Evolutionary conservation across 352 stramenopile species (phyloP), one percentile per base, ranked within the genome.

Genomic region (Phytophthora nicotianae): DNA sequence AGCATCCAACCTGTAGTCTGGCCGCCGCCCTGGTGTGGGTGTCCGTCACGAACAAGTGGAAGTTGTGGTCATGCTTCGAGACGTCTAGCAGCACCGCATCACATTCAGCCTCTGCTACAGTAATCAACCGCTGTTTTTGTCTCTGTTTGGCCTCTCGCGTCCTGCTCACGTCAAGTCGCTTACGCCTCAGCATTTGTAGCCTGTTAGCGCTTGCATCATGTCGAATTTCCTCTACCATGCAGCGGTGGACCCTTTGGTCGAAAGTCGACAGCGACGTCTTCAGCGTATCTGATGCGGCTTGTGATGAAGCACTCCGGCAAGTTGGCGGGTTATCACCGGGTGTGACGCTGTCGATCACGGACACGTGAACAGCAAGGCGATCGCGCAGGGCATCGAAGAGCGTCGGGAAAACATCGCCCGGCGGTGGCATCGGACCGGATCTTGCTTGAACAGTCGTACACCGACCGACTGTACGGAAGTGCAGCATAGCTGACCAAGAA

Each of bases 21-120:
- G 33, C 21, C 17, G 33, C 19, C 8, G 63, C 63, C 58, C 58
- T 68, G 33, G 14, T 19, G 23, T 72, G 46, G 17, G 57, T 72
- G 32, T 72, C 57, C 16, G 19, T 41, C 42, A 67, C 19, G 17
- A 60, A 72, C 6, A 59, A 60, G 40, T 59, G 19, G 51, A 72
- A 64, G 8, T 62, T 63, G 1, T 37, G 21, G 33, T 63, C 46
- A 26, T 68, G 38, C 14, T 24, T 21, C 26, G 24, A 42, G 13
- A 40, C 50, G 16, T 63, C 58, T 23, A 52, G 51, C 13, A 68
- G 19, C 8, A 14, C 53, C 19, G 19, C 21, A 21, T 68, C 57
- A 21, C 58, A 64, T 43, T 72, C 51, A 16, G 41, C 37, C 20
- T n/a, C 32, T 2, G 20, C 32, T 0, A 68, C 23, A 29, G 58